Conservation (phyloP, 2,329 filamentous ascomycete species). For the Claviceps humidiphila region DNA sequence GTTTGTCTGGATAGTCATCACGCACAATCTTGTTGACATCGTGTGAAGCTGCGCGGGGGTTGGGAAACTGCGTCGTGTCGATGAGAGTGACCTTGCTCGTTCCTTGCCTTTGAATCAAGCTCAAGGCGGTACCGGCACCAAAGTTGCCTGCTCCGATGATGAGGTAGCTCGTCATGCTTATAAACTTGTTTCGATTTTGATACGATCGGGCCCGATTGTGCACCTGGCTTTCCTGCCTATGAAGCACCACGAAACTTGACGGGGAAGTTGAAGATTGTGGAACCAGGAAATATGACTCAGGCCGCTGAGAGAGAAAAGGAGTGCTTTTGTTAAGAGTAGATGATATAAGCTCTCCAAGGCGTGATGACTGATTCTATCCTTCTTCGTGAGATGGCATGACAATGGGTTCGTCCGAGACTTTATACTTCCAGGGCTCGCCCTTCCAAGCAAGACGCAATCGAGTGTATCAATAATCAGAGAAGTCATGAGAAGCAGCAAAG, state of each 20-base stretch:
- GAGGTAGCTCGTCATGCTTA: conserved; percentile 14
- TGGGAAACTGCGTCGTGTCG: conserved; percentile 23
- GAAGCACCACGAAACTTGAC: not conserved
- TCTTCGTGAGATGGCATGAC: not conserved
- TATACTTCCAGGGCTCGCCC: conserved; percentile 3
- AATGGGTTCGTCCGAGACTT: conserved; percentile 6
- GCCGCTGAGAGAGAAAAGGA: not conserved
- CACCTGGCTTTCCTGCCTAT: not conserved
- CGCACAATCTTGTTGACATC: conserved; percentile 32
- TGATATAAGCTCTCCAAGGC: no score
- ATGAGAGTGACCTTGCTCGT: conserved; percentile 20
- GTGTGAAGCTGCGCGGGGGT: conserved; percentile 31
- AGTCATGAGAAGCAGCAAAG: not conserved
- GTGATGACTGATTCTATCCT: not conserved
- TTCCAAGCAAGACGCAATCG: not conserved
- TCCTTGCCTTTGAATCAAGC: conserved; percentile 17
- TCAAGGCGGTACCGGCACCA: conserved; percentile 28
- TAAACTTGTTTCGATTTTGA: not conserved
- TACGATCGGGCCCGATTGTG: no score
- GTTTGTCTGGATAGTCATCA: conserved; percentile 26
- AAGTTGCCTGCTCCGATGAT: conserved; percentile 32
- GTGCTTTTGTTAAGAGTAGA: no score
- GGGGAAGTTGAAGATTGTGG: not conserved
- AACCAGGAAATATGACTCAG: not conserved
- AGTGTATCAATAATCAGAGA: not conserved